These are phyloP conservation scores for Phaseolus coccineus DNA, from an alignment of 331 rosid species.

Conservation along the genomic window DNA sequence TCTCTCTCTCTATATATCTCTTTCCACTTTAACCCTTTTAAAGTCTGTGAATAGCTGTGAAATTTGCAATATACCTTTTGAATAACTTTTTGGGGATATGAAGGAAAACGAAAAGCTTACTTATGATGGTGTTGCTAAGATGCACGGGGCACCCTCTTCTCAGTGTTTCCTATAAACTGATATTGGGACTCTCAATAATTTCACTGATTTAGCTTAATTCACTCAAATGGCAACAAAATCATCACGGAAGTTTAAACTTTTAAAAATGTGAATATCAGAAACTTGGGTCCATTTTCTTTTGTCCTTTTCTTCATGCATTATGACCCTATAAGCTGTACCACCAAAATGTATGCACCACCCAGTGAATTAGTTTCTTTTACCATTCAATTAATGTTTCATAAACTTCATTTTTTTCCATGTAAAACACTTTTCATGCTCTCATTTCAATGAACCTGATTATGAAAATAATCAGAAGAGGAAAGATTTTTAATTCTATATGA, in stretches of 20 bases:
- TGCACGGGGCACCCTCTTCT: constrained; percentile 9
- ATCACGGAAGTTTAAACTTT: constrained; percentile 24
- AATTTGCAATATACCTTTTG: constrained; percentile 19
- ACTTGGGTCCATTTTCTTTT: constrained; percentile 25
- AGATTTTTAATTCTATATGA: background rate
- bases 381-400: background rate
- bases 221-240: constrained; percentile 27
- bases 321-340: no score
- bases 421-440: background rate
- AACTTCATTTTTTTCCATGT: background rate
- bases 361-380: background rate
- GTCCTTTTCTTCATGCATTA: background rate
- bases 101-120: constrained; percentile 46
- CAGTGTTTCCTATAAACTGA: background rate
- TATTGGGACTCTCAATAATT: constrained; percentile 33
- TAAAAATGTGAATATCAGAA: background rate
- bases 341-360: background rate
- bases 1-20: constrained; percentile 15
- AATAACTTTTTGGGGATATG: constrained; percentile 38
- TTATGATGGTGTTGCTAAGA: constrained; percentile 31
- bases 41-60: constrained; percentile 52
- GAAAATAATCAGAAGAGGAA: background rate
- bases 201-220: constrained; percentile 13
- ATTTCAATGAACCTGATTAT: background rate
- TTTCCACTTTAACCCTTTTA: constrained; percentile 28